These are phyloP conservation scores for Macrotyloma uniflorum DNA, from an alignment of 306 rosid species.

Conservation along the genomic window DNA sequence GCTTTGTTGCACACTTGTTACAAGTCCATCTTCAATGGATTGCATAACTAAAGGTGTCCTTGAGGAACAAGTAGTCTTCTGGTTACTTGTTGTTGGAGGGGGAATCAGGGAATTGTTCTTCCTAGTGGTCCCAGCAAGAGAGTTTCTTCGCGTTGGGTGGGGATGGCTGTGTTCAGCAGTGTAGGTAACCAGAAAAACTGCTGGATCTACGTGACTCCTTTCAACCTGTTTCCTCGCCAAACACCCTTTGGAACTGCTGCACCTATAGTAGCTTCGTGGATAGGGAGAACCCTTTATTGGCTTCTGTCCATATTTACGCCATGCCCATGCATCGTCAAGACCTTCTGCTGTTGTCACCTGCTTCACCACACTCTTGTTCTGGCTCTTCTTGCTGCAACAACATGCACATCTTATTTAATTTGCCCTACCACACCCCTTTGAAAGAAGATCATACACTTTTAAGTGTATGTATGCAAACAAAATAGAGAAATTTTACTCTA, in stretches of 20 bases:
- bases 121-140: conserved; percentile 40
- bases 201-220: conserved; percentile 65
- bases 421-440: background rate
- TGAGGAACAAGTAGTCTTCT: conserved; percentile 1
- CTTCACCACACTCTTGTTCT: conserved; percentile 65
- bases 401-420: background rate
- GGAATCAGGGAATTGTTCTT: conserved; percentile 29
- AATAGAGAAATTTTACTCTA: background rate
- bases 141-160: conserved; percentile 60
- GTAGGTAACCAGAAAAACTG: conserved; percentile 65
- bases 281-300: conserved; percentile 95
- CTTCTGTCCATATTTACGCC: conserved; percentile 98
- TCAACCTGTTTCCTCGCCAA: conserved; percentile 89
- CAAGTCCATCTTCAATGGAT: conserved; percentile 33
- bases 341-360: conserved; percentile 54
- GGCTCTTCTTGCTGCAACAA: conserved; percentile 59
- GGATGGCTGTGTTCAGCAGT: conserved; percentile 81
- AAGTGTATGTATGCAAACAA: background rate
- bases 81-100: background rate
- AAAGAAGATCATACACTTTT: background rate
- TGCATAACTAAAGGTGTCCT: conserved; percentile 1
- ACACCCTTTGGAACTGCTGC: conserved; percentile 91
- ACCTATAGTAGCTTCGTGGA: conserved; percentile 89
- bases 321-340: conserved; percentile 75
- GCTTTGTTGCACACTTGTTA: conserved; percentile 16